Evolutionary conservation across 768 basidiomycete genomes (phyloP).

Genomic region (Pleurotus salmoneostramineus): DNA sequence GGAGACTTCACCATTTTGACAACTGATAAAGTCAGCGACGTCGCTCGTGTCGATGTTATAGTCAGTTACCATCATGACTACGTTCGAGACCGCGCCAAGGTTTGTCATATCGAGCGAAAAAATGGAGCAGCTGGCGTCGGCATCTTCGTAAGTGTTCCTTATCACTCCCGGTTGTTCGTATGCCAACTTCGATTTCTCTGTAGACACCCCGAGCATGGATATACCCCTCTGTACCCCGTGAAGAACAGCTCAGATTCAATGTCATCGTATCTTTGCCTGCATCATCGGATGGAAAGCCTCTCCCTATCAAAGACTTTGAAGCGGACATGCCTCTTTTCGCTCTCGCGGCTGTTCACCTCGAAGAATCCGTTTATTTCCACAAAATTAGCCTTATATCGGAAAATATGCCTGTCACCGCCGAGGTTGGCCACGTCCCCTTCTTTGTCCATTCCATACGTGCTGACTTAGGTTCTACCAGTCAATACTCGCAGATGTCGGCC

Average conservation of each 20-base stretch:
- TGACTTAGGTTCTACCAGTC: conserved; percentile 17
- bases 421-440: conserved; percentile 22
- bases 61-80: conserved; percentile 16
- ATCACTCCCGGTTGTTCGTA: neutral
- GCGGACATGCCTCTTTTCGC: conserved; percentile 38
- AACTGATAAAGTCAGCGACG: conserved; percentile 17
- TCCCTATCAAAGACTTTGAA: conserved; percentile 37
- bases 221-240: neutral
- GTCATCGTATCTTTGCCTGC: conserved; percentile 34
- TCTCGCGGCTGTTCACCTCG: conserved; percentile 34
- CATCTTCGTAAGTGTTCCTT: conserved; percentile 26
- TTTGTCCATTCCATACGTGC: neutral
- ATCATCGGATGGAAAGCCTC: conserved; percentile 13
- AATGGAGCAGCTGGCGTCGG: conserved; percentile 27
- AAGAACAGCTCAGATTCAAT: conserved; percentile 25
- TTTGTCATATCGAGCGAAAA: conserved; percentile 23
- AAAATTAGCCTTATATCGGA: conserved; percentile 28
- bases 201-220: conserved; percentile 25
- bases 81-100: conserved; percentile 21
- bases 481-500: conserved; percentile 22
- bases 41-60: conserved; percentile 20
- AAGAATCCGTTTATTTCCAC: conserved; percentile 34
- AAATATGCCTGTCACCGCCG: conserved; percentile 27
- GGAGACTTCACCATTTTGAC: conserved; percentile 23
- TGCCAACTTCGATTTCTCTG: neutral